Conservation (phyloP, 208 protist genomes). For the Trypanosoma conorhini region DNA sequence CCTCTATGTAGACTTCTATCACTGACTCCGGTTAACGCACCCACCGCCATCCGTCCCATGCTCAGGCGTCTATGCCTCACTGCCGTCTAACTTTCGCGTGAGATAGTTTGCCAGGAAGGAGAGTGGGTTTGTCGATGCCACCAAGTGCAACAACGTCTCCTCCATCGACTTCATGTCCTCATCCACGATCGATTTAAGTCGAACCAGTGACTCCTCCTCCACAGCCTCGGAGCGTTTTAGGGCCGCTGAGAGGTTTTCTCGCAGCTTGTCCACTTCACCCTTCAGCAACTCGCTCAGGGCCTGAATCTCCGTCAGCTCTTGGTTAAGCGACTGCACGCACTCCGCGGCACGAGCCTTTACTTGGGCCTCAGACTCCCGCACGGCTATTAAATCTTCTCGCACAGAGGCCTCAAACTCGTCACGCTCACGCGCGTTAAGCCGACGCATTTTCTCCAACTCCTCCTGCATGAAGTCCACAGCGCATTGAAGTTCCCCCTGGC, state of each 20-base stretch:
- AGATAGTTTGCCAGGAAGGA: conserved; percentile 25
- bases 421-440: conserved; percentile 62
- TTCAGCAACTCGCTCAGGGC: conserved; percentile 68
- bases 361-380: conserved; percentile 59
- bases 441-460: conserved; percentile 53
- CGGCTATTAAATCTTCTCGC: conserved; percentile 64
- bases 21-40: conserved; percentile 2
- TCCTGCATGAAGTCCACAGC: conserved; percentile 53
- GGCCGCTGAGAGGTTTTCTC: conserved; percentile 50
- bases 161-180: conserved; percentile 62
- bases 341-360: conserved; percentile 74
- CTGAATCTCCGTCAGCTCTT: conserved; percentile 80
- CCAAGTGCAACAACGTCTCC: conserved; percentile 32
- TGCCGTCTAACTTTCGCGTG: conserved; percentile 15
- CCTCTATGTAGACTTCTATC: conserved; percentile 3
- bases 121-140: conserved; percentile 37
- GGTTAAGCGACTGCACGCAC: conserved; percentile 73
- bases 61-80: conserved; percentile 11
- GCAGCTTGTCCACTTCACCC: conserved; percentile 61
- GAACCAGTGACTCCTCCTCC: conserved; percentile 66
- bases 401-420: conserved; percentile 63
- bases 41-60: not conserved
- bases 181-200: conserved; percentile 74
- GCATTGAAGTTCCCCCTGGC: conserved; percentile 45
- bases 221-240: conserved; percentile 51